Conservation (phyloP, 177 flowering plant genomes). For the Tripterygium wilfordii region DNA sequence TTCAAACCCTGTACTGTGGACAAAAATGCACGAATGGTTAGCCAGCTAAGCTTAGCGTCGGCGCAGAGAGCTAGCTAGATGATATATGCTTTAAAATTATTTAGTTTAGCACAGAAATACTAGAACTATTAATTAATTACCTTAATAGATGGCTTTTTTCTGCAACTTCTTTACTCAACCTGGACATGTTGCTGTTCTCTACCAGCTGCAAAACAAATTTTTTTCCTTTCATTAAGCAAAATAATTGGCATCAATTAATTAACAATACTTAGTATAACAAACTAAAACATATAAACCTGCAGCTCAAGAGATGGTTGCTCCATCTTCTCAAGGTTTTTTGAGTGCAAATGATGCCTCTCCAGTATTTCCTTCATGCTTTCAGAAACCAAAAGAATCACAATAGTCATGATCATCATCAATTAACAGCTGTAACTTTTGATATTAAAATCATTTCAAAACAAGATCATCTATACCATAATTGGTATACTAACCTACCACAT, state of each 20-base stretch:
- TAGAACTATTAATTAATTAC: slow-evolving; percentile 8
- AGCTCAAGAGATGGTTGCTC: slow-evolving; percentile 67
- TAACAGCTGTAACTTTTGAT: no score
- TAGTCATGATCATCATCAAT: background rate
- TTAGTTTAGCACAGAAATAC: no score
- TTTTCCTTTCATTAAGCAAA: background rate
- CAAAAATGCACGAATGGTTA: no score
- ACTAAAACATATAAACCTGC: slow-evolving; percentile 46
- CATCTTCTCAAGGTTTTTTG: slow-evolving; percentile 61
- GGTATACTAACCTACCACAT: no score
- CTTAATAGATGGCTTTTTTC: slow-evolving; percentile 69
- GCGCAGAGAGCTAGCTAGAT: no score
- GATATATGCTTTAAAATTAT: no score
- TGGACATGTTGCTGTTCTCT: slow-evolving; percentile 58
- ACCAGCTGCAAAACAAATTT: slow-evolving; percentile 36
- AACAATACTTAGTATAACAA: background rate
- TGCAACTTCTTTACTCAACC: slow-evolving; percentile 64
- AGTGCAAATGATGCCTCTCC: slow-evolving; percentile 59
- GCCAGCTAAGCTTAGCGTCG: no score
- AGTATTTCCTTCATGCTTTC: slow-evolving; percentile 69
- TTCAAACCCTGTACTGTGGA: no score
- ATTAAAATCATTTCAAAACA: no score
- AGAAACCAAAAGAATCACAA: slow-evolving; percentile 1
- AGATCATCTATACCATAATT: no score
- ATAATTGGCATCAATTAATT: background rate